Base-by-base conservation (phyloP, 2,329 filamentous ascomycete genomes). In the Nigrospora osmanthi region DNA sequence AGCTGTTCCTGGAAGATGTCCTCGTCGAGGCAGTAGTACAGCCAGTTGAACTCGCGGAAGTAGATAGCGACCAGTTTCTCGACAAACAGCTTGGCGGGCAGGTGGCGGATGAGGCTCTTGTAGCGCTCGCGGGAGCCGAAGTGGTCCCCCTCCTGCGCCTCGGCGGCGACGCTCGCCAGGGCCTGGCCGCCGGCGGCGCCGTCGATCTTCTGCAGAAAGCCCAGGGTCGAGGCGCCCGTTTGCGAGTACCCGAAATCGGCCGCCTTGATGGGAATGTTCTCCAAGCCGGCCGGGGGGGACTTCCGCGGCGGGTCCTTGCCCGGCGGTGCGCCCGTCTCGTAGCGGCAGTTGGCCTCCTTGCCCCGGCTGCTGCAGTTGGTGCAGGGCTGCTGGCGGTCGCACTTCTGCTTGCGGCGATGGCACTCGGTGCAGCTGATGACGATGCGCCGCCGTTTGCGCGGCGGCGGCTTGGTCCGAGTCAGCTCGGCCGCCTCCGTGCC, bases 341-440 rank as follows among this genome's bases (percentile, higher is more conserved):
- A 83, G 17, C 66, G 66, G 54, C 79, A 83, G n/a, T 67, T 62
- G 2, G 67, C 62, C 50, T 75, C 68, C 57, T 78, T 81, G 53
- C 74, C 76, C 42, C 79, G 70, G 43, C 73, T 71, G 31, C 71
- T 65, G 59, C 79, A 83, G 56, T 81, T 81, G 39, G 72, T 70
- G 58, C 79, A 82, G 2, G 79, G 79, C 48, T 74, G 65, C 48
- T 73, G 69, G 47, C 79, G 72, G 56, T 83, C 78, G 58, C 79
- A 83, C 72, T 79, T 79, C 56, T 81, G 77, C 56, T 83, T 83
- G 48, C 80, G 70, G 49, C 79, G 68, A 59, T 83, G 80, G 52
- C 80, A 83, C 56, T 83, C 79, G 11, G 73, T 78, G 53, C 80
- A 83, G 9, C 77, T 81, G 46, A 83, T 78, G 38, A 82, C 76